Base-by-base conservation (phyloP, 306 rosid genomes). In the Trifolium repens region DNA sequence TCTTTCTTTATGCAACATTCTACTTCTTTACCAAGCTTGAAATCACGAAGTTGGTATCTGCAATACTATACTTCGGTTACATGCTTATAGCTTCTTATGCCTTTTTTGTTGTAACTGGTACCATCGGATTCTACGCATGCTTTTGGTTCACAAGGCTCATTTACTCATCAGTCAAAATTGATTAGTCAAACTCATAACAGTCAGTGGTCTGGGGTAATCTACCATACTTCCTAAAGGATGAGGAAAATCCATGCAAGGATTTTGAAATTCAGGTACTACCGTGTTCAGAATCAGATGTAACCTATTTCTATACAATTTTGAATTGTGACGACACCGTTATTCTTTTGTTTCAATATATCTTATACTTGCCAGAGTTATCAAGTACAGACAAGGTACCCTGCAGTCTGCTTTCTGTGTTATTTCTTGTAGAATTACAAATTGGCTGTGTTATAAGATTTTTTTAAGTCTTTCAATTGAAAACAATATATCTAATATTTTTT, bases 21-120 rank as follows among this genome's bases (percentile, higher is more conserved):
- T 94, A 94, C 91, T 94, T 94, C 93, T 94, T 91, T 90, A 90
- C 98, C 26, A 94, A 94, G 92, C 98, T 94, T 44, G 98, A 94
- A 77, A 94, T 94, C 89, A 86, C 98, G 0, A 94, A 94, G 89
- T 75, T 91, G 44, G 94, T 94, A n/a, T 94, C 98, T 2, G 98
- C 84, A 27, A 40, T 90, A 68, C 75, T 94, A 61, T 94, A 94
- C 87, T 94, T 94, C 3, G 98, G 98, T 16, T 94, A 94, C 88
- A 94, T 94, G 98, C 87, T 89, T 58, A 94, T 94, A 72, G 97
- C 91, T 26, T 94, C 98, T 1, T 94, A 91, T 61, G 94, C 98
- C 55, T 94, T 94, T 75, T 94, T 94, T 66, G 98, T 94, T 58
- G 82, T 94, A 59, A 94, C 98, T 0, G 98, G 98, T 58, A 87